A percentile compares a stretch with the other conserved stretches of the same genome.
Evolutionary conservation across 345 rosid genomes (phyloP).

Genomic region (Acer negundo): DNA sequence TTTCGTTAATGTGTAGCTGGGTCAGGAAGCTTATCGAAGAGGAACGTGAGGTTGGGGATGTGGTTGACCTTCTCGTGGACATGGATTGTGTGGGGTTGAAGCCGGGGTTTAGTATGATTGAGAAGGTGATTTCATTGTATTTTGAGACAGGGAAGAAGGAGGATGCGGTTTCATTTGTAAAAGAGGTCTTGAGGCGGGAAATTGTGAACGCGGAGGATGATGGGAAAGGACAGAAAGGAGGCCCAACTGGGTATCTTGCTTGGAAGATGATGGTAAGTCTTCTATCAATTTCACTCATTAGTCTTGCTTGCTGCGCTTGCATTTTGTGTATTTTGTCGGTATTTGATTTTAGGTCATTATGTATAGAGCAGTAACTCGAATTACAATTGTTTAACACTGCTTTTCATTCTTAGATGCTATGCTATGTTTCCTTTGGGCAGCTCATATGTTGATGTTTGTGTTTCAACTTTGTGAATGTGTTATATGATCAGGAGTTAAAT

Average conservation of each 20-base stretch:
- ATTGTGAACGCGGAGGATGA: constrained; percentile 44
- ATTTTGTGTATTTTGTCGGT: not conserved
- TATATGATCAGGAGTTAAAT: not conserved
- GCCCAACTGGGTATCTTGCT: constrained; percentile 88
- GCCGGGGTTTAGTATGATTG: constrained; percentile 90
- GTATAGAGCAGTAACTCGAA: constrained; percentile 1
- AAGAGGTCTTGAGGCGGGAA: constrained; percentile 65
- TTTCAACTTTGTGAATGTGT: constrained; percentile 1
- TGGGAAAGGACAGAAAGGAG: constrained; percentile 67
- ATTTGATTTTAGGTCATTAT: not conserved
- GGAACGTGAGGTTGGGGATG: constrained; percentile 60
- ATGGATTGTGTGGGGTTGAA: constrained; percentile 92
- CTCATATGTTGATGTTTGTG: not conserved
- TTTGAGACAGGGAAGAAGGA: constrained; percentile 77
- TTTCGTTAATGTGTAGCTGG: constrained; percentile 90
- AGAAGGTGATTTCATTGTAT: constrained; percentile 87
- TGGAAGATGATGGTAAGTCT: constrained; percentile 91
- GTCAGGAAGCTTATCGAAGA: constrained; percentile 70
- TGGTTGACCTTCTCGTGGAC: constrained; percentile 73
- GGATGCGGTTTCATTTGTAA: constrained; percentile 61
- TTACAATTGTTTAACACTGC: not conserved
- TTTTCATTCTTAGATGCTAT: not conserved
- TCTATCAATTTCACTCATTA: not conserved
- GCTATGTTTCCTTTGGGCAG: not conserved
- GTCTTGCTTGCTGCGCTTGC: not conserved